Base-by-base conservation (phyloP, 2,329 filamentous ascomycete species). In the Pseudocercospora eumusae region DNA sequence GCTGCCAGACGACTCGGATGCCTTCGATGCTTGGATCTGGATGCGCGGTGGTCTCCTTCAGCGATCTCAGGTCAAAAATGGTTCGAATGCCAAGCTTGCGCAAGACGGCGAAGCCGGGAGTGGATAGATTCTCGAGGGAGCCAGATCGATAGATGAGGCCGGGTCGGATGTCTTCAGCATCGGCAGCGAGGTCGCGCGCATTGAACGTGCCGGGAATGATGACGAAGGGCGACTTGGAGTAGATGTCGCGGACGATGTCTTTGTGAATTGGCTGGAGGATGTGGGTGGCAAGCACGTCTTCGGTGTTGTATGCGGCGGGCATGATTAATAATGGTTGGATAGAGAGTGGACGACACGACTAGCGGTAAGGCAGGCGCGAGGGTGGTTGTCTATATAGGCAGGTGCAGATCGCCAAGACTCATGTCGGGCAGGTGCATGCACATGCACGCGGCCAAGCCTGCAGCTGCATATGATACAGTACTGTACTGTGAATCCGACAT, bases 181-280 rank as follows among this genome's bases (percentile, higher is more conserved):
- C 45, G 15, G 20, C 21, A 15, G 40, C 57, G 8, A 59, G 36
- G 25, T 59, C 47, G 42, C 57, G 49, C 8, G 57, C 57, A n/a
- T 59, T 59, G 57, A 59, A 59, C 5, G 33, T 59, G 36, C 57
- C 57, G 7, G 57, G 57, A 25, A 59, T 42, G 11, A 54, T 21
- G 36, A 59, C 49, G 23, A 59, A 59, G 7, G 57, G 57, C 4
- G 57, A 36, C 23, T 53, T 36, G 27, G 49, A 54, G 31, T 54
- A 52, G 33, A 59, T 40, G 4, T 59, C 57, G 4, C 52, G 50
- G 31, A 59, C 57, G 20, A 59, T 59, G 4, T 54, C 28, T 11
- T 54, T 33, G 52, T 23, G 52, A 4, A 54, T 54, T 21, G 52
- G 52, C 18, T 54, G 52, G 8, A 40, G 21, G 9, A 54, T 54